A percentile compares a stretch with the other conserved stretches of the same genome.
Conservation (phyloP, 495 filamentous ascomycete species). For the Glutinoglossum americanum region DNA sequence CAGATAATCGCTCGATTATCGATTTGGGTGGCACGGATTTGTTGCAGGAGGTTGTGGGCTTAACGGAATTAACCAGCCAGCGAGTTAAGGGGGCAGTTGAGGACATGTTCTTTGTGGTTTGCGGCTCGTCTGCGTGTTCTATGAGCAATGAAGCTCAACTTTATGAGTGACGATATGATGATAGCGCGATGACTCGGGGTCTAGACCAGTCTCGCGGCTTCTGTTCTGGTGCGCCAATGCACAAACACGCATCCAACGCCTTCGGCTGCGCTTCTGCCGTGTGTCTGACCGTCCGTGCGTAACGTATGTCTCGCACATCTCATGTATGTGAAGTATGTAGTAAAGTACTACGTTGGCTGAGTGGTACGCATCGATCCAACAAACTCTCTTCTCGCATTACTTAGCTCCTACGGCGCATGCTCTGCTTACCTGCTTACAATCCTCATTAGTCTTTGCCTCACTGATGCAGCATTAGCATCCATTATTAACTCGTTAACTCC, state of each 20-base stretch:
- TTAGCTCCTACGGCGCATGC: not conserved
- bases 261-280: not conserved
- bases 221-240: not conserved
- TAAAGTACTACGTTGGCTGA: no score
- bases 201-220: not conserved
- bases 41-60: not conserved
- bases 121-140: not conserved
- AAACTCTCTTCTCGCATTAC: not conserved
- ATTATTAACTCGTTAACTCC: not conserved
- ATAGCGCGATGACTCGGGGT: not conserved
- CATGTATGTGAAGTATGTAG: no score
- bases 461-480: not conserved
- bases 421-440: not conserved
- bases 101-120: not conserved
- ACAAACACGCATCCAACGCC: not conserved
- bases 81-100: not conserved
- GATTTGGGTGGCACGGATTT: not conserved
- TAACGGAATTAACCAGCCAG: no score
- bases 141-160: not conserved
- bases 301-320: not conserved
- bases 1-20: no score
- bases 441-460: not conserved
- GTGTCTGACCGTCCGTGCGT: not conserved
- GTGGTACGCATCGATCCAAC: not conserved
- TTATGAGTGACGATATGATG: not conserved